Evolutionary conservation across 495 filamentous ascomycete genomes (phyloP), one percentile per base, ranked within the genome.

Genomic region (Penicillium bovifimosum): DNA sequence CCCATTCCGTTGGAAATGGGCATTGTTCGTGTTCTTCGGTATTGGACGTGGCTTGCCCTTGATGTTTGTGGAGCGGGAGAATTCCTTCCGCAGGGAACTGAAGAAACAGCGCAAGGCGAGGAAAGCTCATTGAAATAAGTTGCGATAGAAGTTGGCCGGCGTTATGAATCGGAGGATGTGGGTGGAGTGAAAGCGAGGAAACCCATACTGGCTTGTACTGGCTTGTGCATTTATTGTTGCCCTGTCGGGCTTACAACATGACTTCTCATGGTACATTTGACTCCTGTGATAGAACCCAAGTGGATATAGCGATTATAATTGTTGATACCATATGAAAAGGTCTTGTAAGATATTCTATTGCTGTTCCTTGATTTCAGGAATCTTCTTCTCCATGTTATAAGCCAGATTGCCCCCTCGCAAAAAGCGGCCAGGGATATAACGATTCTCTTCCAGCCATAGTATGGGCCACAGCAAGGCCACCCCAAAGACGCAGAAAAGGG

Each of bases 1-100:
- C 61, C 90, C 90, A 0, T 93, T 93, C 67, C 76, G 88, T 41
- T 95, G 89, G 89, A 80, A 80, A 59, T 80, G 77, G 77, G 77
- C 73, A 13, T 68, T 83, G 0, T 95, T 93, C 56, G 87, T 95
- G 26, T 80, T 93, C 59, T 86, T 85, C 59, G 88, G 90, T 2
- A 67, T 91, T 20, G 86, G 86, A 0, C 74, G 77, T n/a, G 67
- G 67, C 18, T 57, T 91, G 44, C 90, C 89, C 0, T 73, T 79
- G 67, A 67, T 63, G 27, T 75, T 92, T 39, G 85, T 91, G 6
- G 68, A 76, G 55, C 67, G 74, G 9, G 89, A 93, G 72, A 80
- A 88, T 17, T 24, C 40, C 1, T 66, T 74, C 56, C 69, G 71
- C 42, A 50, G 58, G 20, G 61, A 61, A 18, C 42, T 74, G 54